Evolutionary conservation across 768 basidiomycete genomes (phyloP).

Genomic region (Auriscalpium microsporum): DNA sequence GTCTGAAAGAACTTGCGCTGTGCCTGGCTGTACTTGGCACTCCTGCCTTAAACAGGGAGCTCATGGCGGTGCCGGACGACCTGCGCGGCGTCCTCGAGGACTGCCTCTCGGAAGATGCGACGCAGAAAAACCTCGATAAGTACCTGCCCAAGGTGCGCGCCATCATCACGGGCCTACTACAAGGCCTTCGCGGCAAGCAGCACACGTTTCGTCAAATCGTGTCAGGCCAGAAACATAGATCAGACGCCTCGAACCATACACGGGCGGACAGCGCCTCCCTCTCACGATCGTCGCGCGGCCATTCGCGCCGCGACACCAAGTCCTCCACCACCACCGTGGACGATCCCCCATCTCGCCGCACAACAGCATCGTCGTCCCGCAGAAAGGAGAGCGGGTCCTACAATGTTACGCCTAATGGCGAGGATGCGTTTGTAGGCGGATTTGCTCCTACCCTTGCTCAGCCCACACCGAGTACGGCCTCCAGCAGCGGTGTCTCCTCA

Average conservation of each 20-base stretch:
- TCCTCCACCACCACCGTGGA: constrained; percentile 23
- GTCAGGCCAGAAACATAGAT: constrained; percentile 48
- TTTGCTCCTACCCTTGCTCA: constrained; percentile 27
- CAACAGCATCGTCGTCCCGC: constrained; percentile 6
- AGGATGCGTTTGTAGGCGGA: constrained; percentile 44
- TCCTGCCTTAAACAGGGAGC: constrained; percentile 48
- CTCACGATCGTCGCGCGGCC: constrained; percentile 46
- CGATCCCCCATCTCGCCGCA: constrained; percentile 19
- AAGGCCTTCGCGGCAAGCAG: constrained; percentile 90
- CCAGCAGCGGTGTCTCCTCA: constrained; percentile 8
- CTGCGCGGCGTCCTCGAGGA: constrained; percentile 83
- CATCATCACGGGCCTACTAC: constrained; percentile 89
- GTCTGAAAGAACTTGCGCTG: neutral
- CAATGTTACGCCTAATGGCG: constrained; percentile 18
- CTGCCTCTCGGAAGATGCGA: constrained; percentile 87
- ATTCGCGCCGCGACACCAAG: constrained; percentile 28
- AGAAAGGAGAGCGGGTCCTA: constrained; percentile 17
- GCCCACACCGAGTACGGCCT: constrained; percentile 6
- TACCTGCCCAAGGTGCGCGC: constrained; percentile 87
- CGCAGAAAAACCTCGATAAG: constrained; percentile 71
- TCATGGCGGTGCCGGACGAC: constrained; percentile 81
- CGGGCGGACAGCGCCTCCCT: constrained; percentile 32
- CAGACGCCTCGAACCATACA: constrained; percentile 37
- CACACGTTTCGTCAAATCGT: constrained; percentile 73
- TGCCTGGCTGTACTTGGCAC: constrained; percentile 9